Conservation (phyloP, 768 basidiomycete genomes). For the Suillus tomentosus region DNA sequence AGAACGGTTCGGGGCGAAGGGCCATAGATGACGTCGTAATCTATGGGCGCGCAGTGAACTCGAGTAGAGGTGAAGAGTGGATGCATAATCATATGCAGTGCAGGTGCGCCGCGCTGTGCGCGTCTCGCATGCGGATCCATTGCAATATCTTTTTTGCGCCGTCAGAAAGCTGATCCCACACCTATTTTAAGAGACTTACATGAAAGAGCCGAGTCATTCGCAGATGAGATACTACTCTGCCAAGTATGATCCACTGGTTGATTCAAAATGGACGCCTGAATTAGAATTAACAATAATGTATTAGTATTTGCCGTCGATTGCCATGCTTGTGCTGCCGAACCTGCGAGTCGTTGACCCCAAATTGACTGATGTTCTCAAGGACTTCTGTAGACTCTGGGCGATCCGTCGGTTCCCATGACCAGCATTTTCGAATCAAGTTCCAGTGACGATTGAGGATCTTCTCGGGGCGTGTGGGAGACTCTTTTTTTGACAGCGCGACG, state of each 20-base stretch:
- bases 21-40: conserved; percentile 57
- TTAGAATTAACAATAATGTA: too few relatives aligned
- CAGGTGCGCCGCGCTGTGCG: too few relatives aligned
- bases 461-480: not conserved
- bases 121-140: conserved; percentile 24
- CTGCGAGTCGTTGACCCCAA: too few relatives aligned
- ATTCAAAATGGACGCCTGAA: too few relatives aligned
- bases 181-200: conserved; percentile 36
- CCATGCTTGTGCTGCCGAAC: too few relatives aligned
- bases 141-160: conserved; percentile 17
- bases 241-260: conserved; percentile 35
- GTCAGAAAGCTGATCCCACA: conserved; percentile 5
- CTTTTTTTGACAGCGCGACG: not conserved
- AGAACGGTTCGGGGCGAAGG: conserved; percentile 61
- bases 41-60: conserved; percentile 59
- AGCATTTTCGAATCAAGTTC: not conserved
- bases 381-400: not conserved
- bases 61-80: conserved; percentile 60
- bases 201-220: conserved; percentile 39
- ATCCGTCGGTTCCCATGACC: not conserved
- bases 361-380: not conserved
- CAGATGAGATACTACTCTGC: conserved; percentile 42
- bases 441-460: not conserved
- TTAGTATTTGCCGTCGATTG: too few relatives aligned
- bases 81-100: conserved; percentile 64